phyloP scores from a whole-genome alignment of 2,329 filamentous ascomycete genomes.

The Ampelomyces quisqualis region DNA sequence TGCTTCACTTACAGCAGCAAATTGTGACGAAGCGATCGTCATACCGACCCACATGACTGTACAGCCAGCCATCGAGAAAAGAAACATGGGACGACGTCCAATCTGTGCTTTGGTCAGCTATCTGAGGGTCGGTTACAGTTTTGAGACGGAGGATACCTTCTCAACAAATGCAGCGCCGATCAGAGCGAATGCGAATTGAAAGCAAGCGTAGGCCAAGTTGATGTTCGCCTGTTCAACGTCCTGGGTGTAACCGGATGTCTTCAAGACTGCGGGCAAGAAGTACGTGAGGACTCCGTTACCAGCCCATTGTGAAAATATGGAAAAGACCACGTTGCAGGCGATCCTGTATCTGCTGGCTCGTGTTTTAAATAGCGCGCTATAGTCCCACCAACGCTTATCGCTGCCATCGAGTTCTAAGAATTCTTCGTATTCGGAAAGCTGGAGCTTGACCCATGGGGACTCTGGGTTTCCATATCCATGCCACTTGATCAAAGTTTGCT shows the following conservation, averaged over 20 bases:
- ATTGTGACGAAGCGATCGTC: too few species aligned
- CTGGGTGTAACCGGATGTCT: conserved; percentile 38
- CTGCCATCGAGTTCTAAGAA: conserved; percentile 56
- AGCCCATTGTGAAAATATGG: conserved; percentile 53
- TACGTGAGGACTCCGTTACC: conserved; percentile 42
- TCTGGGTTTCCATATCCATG: conserved; percentile 51
- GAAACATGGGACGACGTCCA: conserved; percentile 35
- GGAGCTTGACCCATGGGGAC: conserved; percentile 29
- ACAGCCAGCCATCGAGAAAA: conserved; percentile 25
- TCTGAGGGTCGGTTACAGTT: conserved; percentile 39
- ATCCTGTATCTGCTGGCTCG: conserved; percentile 51
- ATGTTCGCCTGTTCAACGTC: conserved; percentile 39
- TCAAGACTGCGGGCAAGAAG: conserved; percentile 38
- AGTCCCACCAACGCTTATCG: conserved; percentile 63
- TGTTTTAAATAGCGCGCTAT: conserved; percentile 53
- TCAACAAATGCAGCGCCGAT: too few species aligned
- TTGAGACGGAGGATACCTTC: too few species aligned
- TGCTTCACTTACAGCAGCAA: too few species aligned
- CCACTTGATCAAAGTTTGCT: conserved; percentile 57
- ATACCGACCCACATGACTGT: conserved; percentile 32
- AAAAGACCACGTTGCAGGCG: conserved; percentile 54
- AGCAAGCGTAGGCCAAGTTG: conserved; percentile 40
- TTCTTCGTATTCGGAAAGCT: conserved; percentile 46
- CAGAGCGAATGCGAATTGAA: conserved; percentile 38
- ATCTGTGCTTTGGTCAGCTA: conserved; percentile 30